Evolutionary conservation across 2,329 filamentous ascomycete genomes (phyloP), one percentile per base, ranked within the genome.

Genomic region (Trichoderma brevicompactum): DNA sequence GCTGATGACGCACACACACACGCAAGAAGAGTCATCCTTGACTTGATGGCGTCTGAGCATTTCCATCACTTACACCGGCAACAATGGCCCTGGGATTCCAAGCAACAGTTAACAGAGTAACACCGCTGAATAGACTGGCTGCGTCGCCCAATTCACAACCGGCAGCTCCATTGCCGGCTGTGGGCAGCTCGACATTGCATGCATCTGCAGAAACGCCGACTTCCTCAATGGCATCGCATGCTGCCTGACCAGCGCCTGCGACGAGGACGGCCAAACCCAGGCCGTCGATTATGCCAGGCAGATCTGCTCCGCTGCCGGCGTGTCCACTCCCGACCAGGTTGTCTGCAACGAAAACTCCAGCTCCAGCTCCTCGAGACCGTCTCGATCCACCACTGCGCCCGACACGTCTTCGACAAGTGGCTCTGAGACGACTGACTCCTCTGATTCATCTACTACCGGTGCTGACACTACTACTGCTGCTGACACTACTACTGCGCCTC

Each of bases 151-250:
- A 55, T 77, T 72, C 72, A 76, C 76, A 32, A 70, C 68, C 28
- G 76, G 75, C 49, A 69, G 62, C 19, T 68, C 69, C 44, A 77
- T 81, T 61, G 78, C 73, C 58, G 78, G 75, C 68, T 81, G 79
- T 72, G 70, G 70, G 34, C 66, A 71, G 50, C 68, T 78, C 70
- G 77, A 80, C 72, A 72, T 79, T 66, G 71, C 68, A 61, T 81
- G 79, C 72, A 74, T 81, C 70, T 81, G 79, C 75, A 72, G 70
- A 70, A 79, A 80, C 74, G 54, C 69, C 53, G 63, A 73, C 49
- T 81, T 81, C 75, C 73, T 81, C 64, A 67, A 70, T 67, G 69
- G 69, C 68, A 79, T 81, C 54, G 77, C 79, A 59, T 81, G 79
- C 75, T 81, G 79, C 69, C 73, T 81, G 58, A 70, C 71, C 48